Conservation (phyloP, 2,329 filamentous ascomycete species). For the Penicillium sp. region DNA sequence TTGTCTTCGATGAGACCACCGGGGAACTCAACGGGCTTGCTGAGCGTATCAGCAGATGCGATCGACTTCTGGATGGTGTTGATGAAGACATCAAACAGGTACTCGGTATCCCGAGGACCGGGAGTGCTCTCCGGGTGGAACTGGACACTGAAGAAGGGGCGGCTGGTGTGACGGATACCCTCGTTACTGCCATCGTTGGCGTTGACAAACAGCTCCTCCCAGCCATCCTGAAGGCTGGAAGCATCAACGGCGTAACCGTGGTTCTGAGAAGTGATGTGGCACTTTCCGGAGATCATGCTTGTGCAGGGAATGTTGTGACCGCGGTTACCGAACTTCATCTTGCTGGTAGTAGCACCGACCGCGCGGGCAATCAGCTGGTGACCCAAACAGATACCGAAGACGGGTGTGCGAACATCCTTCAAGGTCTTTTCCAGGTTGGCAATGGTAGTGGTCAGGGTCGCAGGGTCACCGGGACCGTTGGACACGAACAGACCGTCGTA, state of each 20-base stretch:
- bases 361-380: conserved; percentile 91
- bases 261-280: conserved; percentile 98
- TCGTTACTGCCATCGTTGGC: conserved; percentile 98
- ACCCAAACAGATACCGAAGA: conserved; percentile 95
- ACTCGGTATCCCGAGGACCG: conserved; percentile 92
- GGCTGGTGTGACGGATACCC: conserved; percentile 82
- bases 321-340: conserved; percentile 99
- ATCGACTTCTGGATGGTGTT: conserved; percentile 74
- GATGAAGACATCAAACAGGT: conserved; percentile 95
- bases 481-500: conserved; percentile 98
- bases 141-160: conserved; percentile 98
- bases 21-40: conserved; percentile 77
- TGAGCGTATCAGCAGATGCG: conserved; percentile 64
- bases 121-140: conserved; percentile 98
- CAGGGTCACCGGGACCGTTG: conserved; percentile 94
- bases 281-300: conserved; percentile 90
- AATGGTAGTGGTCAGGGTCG: conserved; percentile 75
- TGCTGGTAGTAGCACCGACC: conserved; percentile 78
- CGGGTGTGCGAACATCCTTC: conserved; percentile 75
- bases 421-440: conserved; percentile 75
- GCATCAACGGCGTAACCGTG: conserved; percentile 94
- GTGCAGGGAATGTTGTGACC: conserved; percentile 99
- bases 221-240: conserved; percentile 69
- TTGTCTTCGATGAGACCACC: conserved; percentile 81
- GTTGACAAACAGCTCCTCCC: conserved; percentile 95